Conservation (phyloP, 805 yeast species). For the Cyberlindnera euphorbiae region DNA sequence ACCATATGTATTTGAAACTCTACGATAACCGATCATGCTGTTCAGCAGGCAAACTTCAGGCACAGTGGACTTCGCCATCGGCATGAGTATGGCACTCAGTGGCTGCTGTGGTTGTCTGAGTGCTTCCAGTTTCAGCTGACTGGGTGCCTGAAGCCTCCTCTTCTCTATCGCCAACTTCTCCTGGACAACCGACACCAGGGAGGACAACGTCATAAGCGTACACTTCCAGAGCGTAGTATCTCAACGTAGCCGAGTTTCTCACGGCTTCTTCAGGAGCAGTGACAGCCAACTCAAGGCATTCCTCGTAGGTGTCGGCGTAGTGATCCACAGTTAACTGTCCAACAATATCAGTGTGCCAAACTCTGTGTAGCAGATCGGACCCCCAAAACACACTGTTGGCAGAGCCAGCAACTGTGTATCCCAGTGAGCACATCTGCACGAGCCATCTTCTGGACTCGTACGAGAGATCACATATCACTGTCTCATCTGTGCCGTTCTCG, state of each 20-base stretch:
- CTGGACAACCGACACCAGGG: conserved; percentile 29
- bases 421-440: conserved; percentile 32
- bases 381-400: conserved; percentile 30
- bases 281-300: conserved; percentile 31
- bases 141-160: conserved; percentile 1
- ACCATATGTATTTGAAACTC: too few species aligned
- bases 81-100: conserved; percentile 22
- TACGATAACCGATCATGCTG: too few species aligned
- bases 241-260: conserved; percentile 30
- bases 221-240: conserved; percentile 30
- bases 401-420: conserved; percentile 26
- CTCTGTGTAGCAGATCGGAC: conserved; percentile 36
- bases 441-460: conserved; percentile 30
- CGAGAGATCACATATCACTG: conserved; percentile 37
- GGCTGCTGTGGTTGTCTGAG: conserved; percentile 10
- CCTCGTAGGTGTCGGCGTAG: conserved; percentile 32
- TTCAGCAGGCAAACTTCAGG: too few species aligned
- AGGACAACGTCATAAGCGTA: conserved; percentile 26
- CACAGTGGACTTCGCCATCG: conserved; percentile 18
- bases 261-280: conserved; percentile 31
- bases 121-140: conserved; percentile 1
- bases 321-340: conserved; percentile 32
- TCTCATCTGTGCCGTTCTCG: conserved; percentile 32
- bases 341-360: conserved; percentile 32
- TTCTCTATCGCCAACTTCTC: conserved; percentile 11